Evolutionary conservation across 164 flowering plant species (phyloP).

Genomic region (Berberis thunbergii): DNA sequence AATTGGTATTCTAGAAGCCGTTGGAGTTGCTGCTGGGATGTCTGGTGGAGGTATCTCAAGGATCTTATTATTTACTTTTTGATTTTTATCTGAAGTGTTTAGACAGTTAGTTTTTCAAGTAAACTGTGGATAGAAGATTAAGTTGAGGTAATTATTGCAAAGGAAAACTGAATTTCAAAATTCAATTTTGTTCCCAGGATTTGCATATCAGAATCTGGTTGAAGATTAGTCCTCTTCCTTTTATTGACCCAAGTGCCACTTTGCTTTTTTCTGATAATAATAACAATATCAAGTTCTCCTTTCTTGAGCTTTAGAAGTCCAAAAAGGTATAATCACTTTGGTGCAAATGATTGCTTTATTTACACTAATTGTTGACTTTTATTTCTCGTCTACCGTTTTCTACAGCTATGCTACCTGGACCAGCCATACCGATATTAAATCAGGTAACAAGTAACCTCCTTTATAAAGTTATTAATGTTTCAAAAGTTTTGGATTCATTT

Average conservation of each 20-base stretch:
- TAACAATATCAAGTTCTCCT: background rate
- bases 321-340: too few species aligned
- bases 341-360: background rate
- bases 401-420: slow-evolving; percentile 95
- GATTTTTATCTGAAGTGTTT: background rate
- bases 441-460: slow-evolving; percentile 40
- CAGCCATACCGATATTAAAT: slow-evolving; percentile 73
- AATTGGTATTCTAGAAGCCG: slow-evolving; percentile 75
- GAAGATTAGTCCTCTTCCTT: background rate
- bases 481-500: too few species aligned
- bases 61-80: background rate
- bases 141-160: background rate
- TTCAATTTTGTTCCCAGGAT: too few species aligned
- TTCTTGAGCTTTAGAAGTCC: too few species aligned
- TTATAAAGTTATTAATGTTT: background rate
- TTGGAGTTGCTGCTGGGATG: slow-evolving; percentile 80
- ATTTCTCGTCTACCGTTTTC: slow-evolving; percentile 6
- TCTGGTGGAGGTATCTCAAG: slow-evolving; percentile 56
- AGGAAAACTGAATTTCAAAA: too few species aligned
- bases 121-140: background rate
- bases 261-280: background rate
- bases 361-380: background rate
- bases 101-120: too few species aligned
- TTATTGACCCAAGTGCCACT: background rate
- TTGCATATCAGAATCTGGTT: too few species aligned